Percentiles rank a stretch among this genome's conserved stretches.
Conservation (phyloP, 2,329 filamentous ascomycete genomes). For the Nemania sp. region DNA sequence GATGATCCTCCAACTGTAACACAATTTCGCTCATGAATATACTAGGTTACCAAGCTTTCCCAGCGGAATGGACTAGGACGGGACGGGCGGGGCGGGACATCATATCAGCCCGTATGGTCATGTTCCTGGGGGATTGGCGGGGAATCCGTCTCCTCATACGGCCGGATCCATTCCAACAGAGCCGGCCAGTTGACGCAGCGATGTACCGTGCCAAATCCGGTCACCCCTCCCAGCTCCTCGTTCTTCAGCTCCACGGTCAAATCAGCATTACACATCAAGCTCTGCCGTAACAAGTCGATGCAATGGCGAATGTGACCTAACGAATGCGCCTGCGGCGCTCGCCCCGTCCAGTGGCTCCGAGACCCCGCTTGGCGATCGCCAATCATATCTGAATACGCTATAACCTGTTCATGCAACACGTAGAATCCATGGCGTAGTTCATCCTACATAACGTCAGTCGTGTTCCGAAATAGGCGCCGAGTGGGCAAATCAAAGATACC, state of each 20-base stretch:
- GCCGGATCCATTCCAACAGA: not conserved
- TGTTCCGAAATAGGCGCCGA: not conserved
- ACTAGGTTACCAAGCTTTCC: not conserved
- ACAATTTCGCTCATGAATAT: not conserved
- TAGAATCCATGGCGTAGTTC: slow-evolving; percentile 1
- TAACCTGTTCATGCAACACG: not conserved
- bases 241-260: slow-evolving; percentile 3
- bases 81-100: not conserved
- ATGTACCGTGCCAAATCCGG: slow-evolving; percentile 3
- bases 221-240: slow-evolving; percentile 1
- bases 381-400: not conserved
- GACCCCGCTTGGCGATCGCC: not conserved
- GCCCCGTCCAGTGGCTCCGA: not conserved
- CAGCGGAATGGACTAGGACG: not conserved
- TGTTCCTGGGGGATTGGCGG: not conserved
- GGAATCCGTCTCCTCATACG: not conserved
- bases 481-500: not conserved
- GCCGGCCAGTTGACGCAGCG: not conserved
- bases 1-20: not conserved
- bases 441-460: slow-evolving; percentile 2
- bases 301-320: slow-evolving; percentile 7
- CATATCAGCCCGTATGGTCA: not conserved
- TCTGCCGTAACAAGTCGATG: slow-evolving; percentile 6
- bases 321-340: not conserved
- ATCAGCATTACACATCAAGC: slow-evolving; percentile 6